Conservation (phyloP, 345 rosid genomes). For the Arabis hirsuta region DNA sequence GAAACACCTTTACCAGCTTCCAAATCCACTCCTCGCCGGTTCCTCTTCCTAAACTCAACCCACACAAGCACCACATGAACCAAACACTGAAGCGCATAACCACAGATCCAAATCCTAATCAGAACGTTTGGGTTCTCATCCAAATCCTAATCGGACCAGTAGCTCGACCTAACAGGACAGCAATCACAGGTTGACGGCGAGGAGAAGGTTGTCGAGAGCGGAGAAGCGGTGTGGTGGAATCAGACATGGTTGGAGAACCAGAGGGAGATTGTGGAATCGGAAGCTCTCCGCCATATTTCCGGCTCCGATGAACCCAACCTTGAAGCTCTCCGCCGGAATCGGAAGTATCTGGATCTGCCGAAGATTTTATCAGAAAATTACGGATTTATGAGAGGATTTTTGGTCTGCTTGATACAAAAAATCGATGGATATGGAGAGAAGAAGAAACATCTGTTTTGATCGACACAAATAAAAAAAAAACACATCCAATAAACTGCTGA, state of each 20-base stretch:
- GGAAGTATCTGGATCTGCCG: no score
- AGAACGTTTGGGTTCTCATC: conserved; percentile 73
- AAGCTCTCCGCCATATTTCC: no score
- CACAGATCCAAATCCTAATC: conserved; percentile 84
- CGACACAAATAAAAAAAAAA: no score
- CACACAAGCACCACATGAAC: conserved; percentile 92
- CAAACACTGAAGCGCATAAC: conserved; percentile 85
- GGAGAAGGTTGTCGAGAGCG: conserved; percentile 55
- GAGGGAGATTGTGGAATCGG: conserved; percentile 33
- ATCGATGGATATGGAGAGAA: no score
- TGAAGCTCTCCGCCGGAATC: no score
- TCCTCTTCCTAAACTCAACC: conserved; percentile 78
- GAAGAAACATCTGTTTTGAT: no score
- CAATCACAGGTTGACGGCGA: conserved; percentile 54
- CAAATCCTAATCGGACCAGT: conserved; percentile 94
- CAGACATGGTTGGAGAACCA: conserved; percentile 40
- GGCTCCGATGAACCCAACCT: no score
- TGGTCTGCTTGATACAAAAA: no score
- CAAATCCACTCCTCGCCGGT: conserved; percentile 49
- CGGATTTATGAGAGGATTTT: no score
- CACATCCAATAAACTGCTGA: no score
- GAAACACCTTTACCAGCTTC: conserved; percentile 44
- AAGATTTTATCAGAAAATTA: no score
- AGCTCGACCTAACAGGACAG: conserved; percentile 76
- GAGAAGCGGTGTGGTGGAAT: conserved; percentile 70